phyloP scores from a whole-genome alignment of 78 protist species.

The Pigoraptor vietnamica region DNA sequence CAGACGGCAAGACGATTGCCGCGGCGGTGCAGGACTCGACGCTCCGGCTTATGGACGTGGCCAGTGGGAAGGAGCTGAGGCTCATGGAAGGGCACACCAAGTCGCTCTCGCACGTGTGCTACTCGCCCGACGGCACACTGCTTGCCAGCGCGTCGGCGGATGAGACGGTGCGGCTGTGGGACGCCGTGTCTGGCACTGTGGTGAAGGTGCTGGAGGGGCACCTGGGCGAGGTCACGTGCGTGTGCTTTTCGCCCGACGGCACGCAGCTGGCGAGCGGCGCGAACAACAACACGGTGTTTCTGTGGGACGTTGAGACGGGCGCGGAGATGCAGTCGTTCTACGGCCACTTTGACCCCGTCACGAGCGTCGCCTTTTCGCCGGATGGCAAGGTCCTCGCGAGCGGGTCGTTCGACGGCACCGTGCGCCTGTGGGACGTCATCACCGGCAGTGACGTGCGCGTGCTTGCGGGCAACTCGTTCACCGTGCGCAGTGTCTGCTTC shows the following conservation, averaged over 20 bases:
- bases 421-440: too few species aligned
- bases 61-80: not conserved
- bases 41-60: not conserved
- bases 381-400: too few species aligned
- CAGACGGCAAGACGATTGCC: not conserved
- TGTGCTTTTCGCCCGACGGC: too few species aligned
- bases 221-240: not conserved
- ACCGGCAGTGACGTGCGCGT: too few species aligned
- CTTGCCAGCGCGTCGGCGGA: not conserved
- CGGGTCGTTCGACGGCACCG: too few species aligned
- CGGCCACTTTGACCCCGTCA: too few species aligned
- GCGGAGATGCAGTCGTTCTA: too few species aligned
- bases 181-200: not conserved
- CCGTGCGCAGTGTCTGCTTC: not conserved
- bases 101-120: not conserved
- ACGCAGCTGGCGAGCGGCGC: too few species aligned
- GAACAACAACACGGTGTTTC: too few species aligned
- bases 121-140: not conserved
- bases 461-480: not conserved
- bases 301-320: too few species aligned
- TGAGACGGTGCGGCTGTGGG: not conserved
- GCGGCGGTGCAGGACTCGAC: not conserved
- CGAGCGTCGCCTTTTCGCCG: too few species aligned
- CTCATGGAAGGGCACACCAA: not conserved
- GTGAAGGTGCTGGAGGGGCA: not conserved